Percentiles rank a stretch among this genome's conserved stretches.
Conservation (phyloP, 2,329 filamentous ascomycete species). For the Lachnellula arida region DNA sequence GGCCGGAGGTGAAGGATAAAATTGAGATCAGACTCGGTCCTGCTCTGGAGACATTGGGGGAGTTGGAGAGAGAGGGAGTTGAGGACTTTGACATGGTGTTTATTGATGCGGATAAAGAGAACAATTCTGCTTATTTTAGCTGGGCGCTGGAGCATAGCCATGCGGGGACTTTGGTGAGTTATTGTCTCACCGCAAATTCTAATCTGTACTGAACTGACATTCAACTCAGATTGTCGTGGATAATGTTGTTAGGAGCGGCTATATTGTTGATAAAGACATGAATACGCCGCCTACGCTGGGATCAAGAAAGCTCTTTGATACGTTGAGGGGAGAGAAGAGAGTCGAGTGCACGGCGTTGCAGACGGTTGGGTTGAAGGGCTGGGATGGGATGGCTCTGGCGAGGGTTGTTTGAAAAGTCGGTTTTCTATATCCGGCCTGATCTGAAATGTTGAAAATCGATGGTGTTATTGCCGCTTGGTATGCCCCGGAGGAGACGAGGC, state of each 20-base stretch:
- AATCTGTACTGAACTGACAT: not conserved
- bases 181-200: too few species aligned
- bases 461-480: not conserved
- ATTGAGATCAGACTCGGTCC: slow-evolving; percentile 43
- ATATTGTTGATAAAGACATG: slow-evolving; percentile 37
- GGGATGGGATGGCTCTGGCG: slow-evolving; percentile 18
- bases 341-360: slow-evolving; percentile 17
- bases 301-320: slow-evolving; percentile 15
- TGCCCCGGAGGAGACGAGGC: too few species aligned
- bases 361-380: slow-evolving; percentile 16
- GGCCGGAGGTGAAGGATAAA: slow-evolving; percentile 40
- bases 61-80: slow-evolving; percentile 27
- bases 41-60: slow-evolving; percentile 36
- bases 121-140: slow-evolving; percentile 43
- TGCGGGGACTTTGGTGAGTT: slow-evolving; percentile 38
- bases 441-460: not conserved
- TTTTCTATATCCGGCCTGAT: not conserved
- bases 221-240: slow-evolving; percentile 43
- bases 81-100: slow-evolving; percentile 50
- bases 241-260: slow-evolving; percentile 45
- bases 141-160: slow-evolving; percentile 39
- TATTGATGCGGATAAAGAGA: slow-evolving; percentile 49
- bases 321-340: slow-evolving; percentile 15
- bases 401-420: slow-evolving; percentile 11
- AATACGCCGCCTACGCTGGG: slow-evolving; percentile 24